These are phyloP conservation scores for Apodospora peruviana DNA, from an alignment of 495 filamentous ascomycete genomes.

Conservation along the genomic window DNA sequence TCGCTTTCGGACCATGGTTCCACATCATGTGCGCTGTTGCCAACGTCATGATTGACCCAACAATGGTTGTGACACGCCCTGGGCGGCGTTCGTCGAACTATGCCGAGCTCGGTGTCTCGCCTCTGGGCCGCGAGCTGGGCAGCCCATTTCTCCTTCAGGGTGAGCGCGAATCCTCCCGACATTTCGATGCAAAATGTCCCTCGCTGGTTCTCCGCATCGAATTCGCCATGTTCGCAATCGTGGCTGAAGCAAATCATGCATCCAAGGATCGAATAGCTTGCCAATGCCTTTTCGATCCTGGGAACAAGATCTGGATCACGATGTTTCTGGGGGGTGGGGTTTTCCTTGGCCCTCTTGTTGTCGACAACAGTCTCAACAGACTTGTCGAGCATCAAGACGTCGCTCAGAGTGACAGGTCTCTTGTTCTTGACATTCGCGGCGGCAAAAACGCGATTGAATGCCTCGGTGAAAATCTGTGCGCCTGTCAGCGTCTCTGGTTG, in stretches of 20 bases:
- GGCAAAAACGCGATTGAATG: constrained; percentile 40
- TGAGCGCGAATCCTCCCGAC: constrained; percentile 16
- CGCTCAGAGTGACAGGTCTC: constrained; percentile 30
- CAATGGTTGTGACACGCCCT: constrained; percentile 38
- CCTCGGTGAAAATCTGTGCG: constrained; percentile 36
- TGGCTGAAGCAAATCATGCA: constrained; percentile 44
- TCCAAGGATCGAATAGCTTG: constrained; percentile 39
- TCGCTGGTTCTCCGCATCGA: constrained; percentile 39
- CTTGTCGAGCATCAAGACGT: constrained; percentile 40
- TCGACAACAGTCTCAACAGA: constrained; percentile 38
- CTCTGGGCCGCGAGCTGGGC: constrained; percentile 20
- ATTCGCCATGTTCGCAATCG: constrained; percentile 46
- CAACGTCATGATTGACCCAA: constrained; percentile 28
- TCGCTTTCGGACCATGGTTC: constrained; percentile 36
- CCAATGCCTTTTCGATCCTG: constrained; percentile 32
- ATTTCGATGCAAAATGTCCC: constrained; percentile 37
- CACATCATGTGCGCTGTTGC: constrained; percentile 13
- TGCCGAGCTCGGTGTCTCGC: constrained; percentile 6
- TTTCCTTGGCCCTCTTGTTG: constrained; percentile 41
- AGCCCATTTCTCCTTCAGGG: constrained; percentile 19
- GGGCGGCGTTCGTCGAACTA: constrained; percentile 4
- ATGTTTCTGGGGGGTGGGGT: constrained; percentile 22
- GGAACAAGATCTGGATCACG: constrained; percentile 17
- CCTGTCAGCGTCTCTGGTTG: constrained; percentile 25
- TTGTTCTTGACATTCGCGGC: constrained; percentile 7